Evolutionary conservation across 164 flowering plant genomes (phyloP), one percentile per base, ranked within the genome.

Genomic region (Echeveria elegans): DNA sequence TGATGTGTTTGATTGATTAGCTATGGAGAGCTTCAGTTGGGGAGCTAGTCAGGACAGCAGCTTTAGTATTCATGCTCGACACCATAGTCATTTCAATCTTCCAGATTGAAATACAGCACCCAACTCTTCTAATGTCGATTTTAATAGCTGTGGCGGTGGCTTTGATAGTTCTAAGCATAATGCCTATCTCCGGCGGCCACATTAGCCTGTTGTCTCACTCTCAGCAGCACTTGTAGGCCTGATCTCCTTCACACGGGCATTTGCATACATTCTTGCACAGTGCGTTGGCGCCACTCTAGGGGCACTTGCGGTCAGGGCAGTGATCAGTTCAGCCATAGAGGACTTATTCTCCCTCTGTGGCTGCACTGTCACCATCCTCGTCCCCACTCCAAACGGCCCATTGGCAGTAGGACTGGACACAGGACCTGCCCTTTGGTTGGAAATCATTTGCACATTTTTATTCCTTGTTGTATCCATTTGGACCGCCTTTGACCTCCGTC

Each of bases 101-200:
- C 23, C 78, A 79, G 68, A 69, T 83, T 1, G 67, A 75, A 34
- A 73, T 75, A 7, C 66, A 72, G 45, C 71, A 72, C 11, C 82
- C 88, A 45, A 79, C 83, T 64, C 72, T 86, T 0, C 8, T 84
- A 12, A 65, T 79, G 63, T 68, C 87, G 19, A 6, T 72, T 29
- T 67, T 82, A 23, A 58, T 79, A 1, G 76, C 77, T 56, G 16
- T 81, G 29, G 58, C 72, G 5, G 64, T 83, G 32, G 70, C 85
- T 10, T 61, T 84, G 19, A 74, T 86, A 66, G 83, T 84, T 37
- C 78, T 83, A 0, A 84, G 86, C 34, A 79, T 79, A 4, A 56
- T 30, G 50, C 87, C 88, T 0, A 48, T 84, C 21, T 84, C 88
- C 28, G 88, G 91, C 1, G 88, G 91, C 67, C 91, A 86, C 69